Conservation (phyloP, 306 rosid genomes). For the Corylus americana region DNA sequence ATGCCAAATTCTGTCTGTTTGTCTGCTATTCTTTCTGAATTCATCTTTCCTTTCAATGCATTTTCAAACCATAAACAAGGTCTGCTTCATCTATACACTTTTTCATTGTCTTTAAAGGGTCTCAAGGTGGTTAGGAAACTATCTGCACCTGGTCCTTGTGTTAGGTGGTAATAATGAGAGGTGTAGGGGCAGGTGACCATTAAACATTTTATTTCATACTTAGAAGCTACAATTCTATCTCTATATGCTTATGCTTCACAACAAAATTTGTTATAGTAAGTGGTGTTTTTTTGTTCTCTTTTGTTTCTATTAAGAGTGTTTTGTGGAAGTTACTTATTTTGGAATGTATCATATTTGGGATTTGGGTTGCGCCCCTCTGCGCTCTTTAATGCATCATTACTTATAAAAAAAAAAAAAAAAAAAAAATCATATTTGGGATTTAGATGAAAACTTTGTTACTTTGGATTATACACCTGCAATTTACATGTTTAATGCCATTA, state of each 20-base stretch:
- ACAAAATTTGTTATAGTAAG: neutral
- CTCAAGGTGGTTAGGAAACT: no score
- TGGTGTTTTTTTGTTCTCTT: no score
- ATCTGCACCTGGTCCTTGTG: no score
- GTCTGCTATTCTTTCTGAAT: neutral
- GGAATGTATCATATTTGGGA: neutral
- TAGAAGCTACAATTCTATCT: neutral
- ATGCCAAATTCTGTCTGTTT: neutral
- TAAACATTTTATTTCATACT: neutral
- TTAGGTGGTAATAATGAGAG: no score
- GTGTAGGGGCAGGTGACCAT: no score
- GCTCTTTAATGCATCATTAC: no score
- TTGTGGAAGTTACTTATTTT: neutral
- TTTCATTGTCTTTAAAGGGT: no score
- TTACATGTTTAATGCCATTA: neutral
- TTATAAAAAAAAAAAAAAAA: no score
- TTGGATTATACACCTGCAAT: neutral
- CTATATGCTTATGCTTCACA: neutral
- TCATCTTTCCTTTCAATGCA: neutral
- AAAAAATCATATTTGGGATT: neutral
- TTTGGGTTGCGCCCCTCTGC: neutral
- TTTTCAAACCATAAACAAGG: neutral
- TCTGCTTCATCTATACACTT: neutral
- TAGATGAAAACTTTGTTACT: neutral
- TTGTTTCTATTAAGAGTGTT: neutral